Evolutionary conservation across 2,329 filamentous ascomycete genomes (phyloP).

Genomic region (Venturia oleaginea): DNA sequence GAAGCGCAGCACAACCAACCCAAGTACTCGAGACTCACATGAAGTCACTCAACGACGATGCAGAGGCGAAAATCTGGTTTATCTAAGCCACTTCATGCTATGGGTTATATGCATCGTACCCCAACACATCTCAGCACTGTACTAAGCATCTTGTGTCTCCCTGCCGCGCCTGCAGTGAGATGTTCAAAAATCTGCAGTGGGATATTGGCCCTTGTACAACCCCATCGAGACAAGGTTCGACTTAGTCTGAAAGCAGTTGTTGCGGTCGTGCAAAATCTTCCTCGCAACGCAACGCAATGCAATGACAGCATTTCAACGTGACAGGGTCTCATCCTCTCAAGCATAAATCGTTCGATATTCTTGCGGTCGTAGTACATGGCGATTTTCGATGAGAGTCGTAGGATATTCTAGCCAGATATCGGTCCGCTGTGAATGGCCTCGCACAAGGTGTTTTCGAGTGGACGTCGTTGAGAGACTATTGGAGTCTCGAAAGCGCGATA

Average conservation of each 20-base stretch:
- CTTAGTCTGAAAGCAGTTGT: not conserved
- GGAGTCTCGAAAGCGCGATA: not conserved
- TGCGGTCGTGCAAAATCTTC: not conserved
- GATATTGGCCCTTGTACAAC: conserved; percentile 3
- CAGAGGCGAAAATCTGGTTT: not conserved
- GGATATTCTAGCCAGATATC: not conserved
- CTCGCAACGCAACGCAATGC: not conserved
- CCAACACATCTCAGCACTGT: not conserved
- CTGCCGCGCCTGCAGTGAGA: not conserved
- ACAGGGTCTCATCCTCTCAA: conserved; percentile 1
- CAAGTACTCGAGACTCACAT: not conserved
- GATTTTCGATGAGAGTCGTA: not conserved
- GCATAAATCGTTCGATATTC: not conserved
- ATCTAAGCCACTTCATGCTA: not conserved
- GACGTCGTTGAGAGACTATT: not conserved
- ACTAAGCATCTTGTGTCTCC: not conserved
- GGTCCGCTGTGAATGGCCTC: not conserved
- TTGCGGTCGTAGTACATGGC: not conserved
- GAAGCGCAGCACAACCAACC: not conserved
- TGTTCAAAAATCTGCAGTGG: not conserved
- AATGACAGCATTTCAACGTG: not conserved
- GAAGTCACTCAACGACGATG: not conserved
- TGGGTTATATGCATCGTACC: not conserved
- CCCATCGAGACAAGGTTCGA: not conserved
- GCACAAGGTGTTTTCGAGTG: not conserved